Percentiles rank a stretch among this genome's conserved stretches.
phyloP scores from a whole-genome alignment of 495 filamentous ascomycete genomes.

The Filosporella fistucella region DNA sequence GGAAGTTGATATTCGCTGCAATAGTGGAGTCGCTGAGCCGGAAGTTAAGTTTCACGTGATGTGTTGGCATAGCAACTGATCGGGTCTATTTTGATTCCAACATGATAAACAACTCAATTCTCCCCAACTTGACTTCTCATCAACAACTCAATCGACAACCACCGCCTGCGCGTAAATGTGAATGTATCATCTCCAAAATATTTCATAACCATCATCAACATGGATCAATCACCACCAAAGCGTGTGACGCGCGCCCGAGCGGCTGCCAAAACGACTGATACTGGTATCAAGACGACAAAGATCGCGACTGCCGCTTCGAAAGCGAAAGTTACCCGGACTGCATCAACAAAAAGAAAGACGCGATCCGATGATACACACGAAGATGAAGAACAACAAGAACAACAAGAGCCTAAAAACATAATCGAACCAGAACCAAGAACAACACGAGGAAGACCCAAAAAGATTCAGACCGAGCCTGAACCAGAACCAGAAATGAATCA shows the following conservation, averaged over 20 bases:
- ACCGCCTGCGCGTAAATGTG: conserved; percentile 12
- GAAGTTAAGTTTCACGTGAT: no score
- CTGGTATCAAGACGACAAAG: conserved; percentile 25
- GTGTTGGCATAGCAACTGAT: no score
- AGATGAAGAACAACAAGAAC: conserved; percentile 27
- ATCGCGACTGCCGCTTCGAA: conserved; percentile 33
- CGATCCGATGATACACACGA: conserved; percentile 38
- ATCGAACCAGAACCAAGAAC: conserved; percentile 28
- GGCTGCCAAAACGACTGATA: conserved; percentile 37
- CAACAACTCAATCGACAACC: neutral
- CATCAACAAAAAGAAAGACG: conserved; percentile 40
- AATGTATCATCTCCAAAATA: neutral
- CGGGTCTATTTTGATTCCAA: no score
- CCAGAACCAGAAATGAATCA: conserved; percentile 17
- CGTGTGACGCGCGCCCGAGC: conserved; percentile 56
- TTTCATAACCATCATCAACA: conserved; percentile 25
- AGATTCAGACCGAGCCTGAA: conserved; percentile 17
- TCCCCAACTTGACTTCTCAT: neutral
- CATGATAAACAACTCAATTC: conserved; percentile 12
- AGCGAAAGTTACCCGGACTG: conserved; percentile 30
- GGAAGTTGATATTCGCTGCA: no score
- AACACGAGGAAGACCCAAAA: conserved; percentile 32
- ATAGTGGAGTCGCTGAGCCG: no score
- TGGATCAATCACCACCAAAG: conserved; percentile 49
- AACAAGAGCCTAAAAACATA: conserved; percentile 35